These are phyloP conservation scores for Phytophthora sp. DNA, from an alignment of 352 stramenopile genomes.

Conservation along the genomic window DNA sequence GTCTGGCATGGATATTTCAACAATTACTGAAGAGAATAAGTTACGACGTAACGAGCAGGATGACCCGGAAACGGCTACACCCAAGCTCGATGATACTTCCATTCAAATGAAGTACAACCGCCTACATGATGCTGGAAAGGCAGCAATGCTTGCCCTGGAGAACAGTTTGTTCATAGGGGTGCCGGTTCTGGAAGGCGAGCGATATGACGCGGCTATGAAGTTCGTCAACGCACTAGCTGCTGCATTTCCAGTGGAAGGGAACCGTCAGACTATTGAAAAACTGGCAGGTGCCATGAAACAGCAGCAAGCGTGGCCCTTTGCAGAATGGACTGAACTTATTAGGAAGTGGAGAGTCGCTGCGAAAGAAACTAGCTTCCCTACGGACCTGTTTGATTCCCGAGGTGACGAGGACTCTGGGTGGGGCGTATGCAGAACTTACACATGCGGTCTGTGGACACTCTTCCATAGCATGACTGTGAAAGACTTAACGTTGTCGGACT, in stretches of 20 bases:
- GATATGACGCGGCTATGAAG: slow-evolving; percentile 55
- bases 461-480: slow-evolving; percentile 73
- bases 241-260: slow-evolving; percentile 66
- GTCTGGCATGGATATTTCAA: slow-evolving; percentile 39
- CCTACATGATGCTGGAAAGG: slow-evolving; percentile 59
- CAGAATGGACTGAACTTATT: slow-evolving; percentile 54
- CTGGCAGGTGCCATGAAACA: slow-evolving; percentile 40
- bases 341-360: slow-evolving; percentile 51
- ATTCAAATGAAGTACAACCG: slow-evolving; percentile 63
- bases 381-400: slow-evolving; percentile 49
- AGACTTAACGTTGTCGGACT: background rate
- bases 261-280: slow-evolving; percentile 50
- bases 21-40: slow-evolving; percentile 38
- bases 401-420: slow-evolving; percentile 43
- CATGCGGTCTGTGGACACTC: slow-evolving; percentile 74
- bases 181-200: slow-evolving; percentile 52
- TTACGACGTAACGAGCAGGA: slow-evolving; percentile 45
- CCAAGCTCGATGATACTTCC: slow-evolving; percentile 30
- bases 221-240: slow-evolving; percentile 56
- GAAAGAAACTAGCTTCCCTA: slow-evolving; percentile 52
- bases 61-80: slow-evolving; percentile 30
- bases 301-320: slow-evolving; percentile 42
- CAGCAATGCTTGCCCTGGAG: slow-evolving; percentile 63
- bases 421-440: slow-evolving; percentile 69
- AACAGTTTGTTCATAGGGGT: slow-evolving; percentile 68